Evolutionary conservation across 2,329 filamentous ascomycete genomes (phyloP), one percentile per base, ranked within the genome.

Genomic region (Alternaria brassicicola): DNA sequence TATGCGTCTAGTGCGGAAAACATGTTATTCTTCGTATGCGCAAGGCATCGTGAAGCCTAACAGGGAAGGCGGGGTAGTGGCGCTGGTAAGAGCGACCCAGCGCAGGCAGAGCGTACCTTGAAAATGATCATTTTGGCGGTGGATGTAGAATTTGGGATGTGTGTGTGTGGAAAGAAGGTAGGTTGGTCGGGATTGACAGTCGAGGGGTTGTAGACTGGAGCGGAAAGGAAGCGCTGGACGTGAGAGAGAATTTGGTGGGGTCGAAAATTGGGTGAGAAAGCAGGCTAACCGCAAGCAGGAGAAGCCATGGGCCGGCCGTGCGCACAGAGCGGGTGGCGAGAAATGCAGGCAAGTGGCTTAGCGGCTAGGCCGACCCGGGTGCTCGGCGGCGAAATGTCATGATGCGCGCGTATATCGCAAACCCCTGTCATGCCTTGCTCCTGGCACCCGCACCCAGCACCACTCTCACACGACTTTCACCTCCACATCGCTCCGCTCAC

Each of bases 121-220:
- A 76, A 86, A 73, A 86, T 85, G 66, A 86, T 84, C 84, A 86
- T 86, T 62, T 55, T 52, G 42, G 52, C 56, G 57, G 59, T 42
- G 57, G 65, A 57, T 25, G 43, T 33, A 23, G 43, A 31, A 48
- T 46, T 28, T 39, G 50, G 31, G 31, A 48, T 39, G n/a, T 55
- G 51, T 39, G n/a, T 55, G 51, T 38, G 57, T 58, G 25, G 60
- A 52, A 53, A 57, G 48, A 47, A 55, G 58, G 59, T 64, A 57
- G 36, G 52, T 55, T 53, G 48, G 61, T 57, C 53, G 55, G 50
- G 33, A 55, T 43, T 25, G 50, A 33, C 53, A 62, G 36, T 42
- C 57, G 55, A 53, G 57, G 59, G 60, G 52, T 61, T 65, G 62
- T 56, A 53, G 56, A 59, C 33, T 61, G 52, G 53, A 49, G 58